Evolutionary conservation across 352 stramenopile genomes (phyloP), one percentile per base, ranked within the genome.

Genomic region (Globisporangium paddicum): DNA sequence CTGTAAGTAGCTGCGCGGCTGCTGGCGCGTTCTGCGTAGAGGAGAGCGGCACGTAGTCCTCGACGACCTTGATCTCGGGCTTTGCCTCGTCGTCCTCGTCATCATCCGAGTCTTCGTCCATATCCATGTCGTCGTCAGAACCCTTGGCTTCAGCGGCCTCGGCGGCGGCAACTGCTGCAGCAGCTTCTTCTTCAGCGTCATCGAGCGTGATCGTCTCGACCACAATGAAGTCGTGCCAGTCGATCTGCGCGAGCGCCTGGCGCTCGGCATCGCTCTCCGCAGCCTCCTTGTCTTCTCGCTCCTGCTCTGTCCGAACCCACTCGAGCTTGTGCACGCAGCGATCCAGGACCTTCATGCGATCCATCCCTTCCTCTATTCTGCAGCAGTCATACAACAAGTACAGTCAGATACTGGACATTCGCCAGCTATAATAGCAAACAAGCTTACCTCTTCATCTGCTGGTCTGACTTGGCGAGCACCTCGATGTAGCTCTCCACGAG

Each of bases 221-320:
- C 3, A 99, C 87, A 4, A 98, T 95, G 68, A 99, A 99, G 75
- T 99, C 97, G 72, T 99, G 94, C 98, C 98, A 99, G 79, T 99
- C 97, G 62, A 99, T 81, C 65, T 91, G 77, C 30, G 81, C 72
- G 16, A 89, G 63, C 45, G 84, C 87, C 14, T 85, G 71, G 5
- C 73, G 73, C 70, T 95, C 85, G 0, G 82, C 84, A 46, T 94
- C 86, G 53, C 71, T 88, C 41, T 87, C 83, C 9, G 82, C 86
- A 0, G 70, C 79, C 42, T 95, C 83, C 23, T 73, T 73, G 16
- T 88, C 82, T 51, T 90, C 81, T 7, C 67, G 64, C 28, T 95
- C 86, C 54, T 89, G 78, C 56, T 93, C 82, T 19, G 77, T 79
- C 8, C 86, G 76, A 44, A 83, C 71, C 74, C 77, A 95, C 64